These are phyloP conservation scores for Claviceps cyperi DNA, from an alignment of 2,329 filamentous ascomycete genomes.

Conservation along the genomic window DNA sequence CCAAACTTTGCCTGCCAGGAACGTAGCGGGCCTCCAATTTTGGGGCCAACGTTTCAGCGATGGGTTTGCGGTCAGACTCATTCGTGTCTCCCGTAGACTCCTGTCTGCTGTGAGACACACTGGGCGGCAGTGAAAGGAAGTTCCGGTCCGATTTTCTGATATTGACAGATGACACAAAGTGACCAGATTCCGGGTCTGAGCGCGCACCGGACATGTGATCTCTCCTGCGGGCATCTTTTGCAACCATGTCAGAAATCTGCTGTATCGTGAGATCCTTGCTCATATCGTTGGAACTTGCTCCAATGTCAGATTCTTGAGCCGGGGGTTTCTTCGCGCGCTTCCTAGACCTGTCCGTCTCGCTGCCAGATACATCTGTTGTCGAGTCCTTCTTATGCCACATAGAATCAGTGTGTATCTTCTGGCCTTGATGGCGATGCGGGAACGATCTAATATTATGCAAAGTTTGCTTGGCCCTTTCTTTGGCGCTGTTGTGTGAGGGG, in stretches of 20 bases:
- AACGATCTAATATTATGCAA: slow-evolving; percentile 40
- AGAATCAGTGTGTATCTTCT: slow-evolving; percentile 35
- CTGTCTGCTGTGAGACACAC: slow-evolving; percentile 19
- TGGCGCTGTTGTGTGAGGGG: slow-evolving; percentile 34
- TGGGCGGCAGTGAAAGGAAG: slow-evolving; percentile 14
- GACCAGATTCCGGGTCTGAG: slow-evolving; percentile 15
- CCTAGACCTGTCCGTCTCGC: slow-evolving; percentile 31
- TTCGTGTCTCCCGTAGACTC: slow-evolving; percentile 25
- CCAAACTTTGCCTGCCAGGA: slow-evolving; percentile 29
- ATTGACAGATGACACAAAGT: slow-evolving; percentile 15
- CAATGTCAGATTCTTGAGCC: slow-evolving; percentile 19
- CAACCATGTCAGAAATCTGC: slow-evolving; percentile 47
- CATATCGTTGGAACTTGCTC: slow-evolving; percentile 34
- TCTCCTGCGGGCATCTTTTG: slow-evolving; percentile 33
- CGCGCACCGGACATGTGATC: slow-evolving; percentile 19
- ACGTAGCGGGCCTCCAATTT: slow-evolving; percentile 13
- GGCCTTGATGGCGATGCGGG: slow-evolving; percentile 38
- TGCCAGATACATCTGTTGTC: slow-evolving; percentile 46
- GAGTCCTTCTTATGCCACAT: slow-evolving; percentile 34
- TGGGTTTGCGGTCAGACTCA: slow-evolving; percentile 23
- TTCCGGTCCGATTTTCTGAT: slow-evolving; percentile 19
- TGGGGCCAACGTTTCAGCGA: slow-evolving; percentile 9
- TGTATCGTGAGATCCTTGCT: slow-evolving; percentile 40
- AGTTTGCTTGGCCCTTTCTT: slow-evolving; percentile 46
- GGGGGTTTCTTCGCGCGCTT: slow-evolving; percentile 14